Evolutionary conservation across 2,329 filamentous ascomycete genomes (phyloP).

Genomic region (Neopestalotiopsis sp.): DNA sequence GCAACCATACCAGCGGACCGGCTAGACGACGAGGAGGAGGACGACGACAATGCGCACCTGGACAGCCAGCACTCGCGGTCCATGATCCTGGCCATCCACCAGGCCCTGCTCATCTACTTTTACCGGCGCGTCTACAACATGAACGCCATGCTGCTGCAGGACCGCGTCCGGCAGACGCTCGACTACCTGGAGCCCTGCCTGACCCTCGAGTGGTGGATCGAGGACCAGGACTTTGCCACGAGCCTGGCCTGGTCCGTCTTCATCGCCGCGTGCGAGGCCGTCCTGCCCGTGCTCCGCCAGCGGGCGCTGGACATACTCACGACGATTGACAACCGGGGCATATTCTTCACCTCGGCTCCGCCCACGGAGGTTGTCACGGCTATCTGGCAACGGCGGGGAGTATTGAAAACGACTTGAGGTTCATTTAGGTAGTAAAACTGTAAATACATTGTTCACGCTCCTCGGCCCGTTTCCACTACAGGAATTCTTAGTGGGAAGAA

Average conservation of each 20-base stretch:
- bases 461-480: background rate
- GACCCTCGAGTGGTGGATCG: constrained; percentile 30
- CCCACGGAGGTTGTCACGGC: constrained; percentile 32
- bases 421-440: no score
- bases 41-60: constrained; percentile 5
- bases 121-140: constrained; percentile 47
- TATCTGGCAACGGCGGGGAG: constrained; percentile 21
- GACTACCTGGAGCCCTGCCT: constrained; percentile 42
- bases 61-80: constrained; percentile 29
- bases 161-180: constrained; percentile 39
- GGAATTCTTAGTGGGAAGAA: background rate
- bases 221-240: constrained; percentile 42
- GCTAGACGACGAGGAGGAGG: background rate
- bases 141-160: constrained; percentile 45
- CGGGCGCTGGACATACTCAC: constrained; percentile 28
- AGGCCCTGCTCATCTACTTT: constrained; percentile 50
- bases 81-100: constrained; percentile 44
- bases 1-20: background rate
- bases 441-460: background rate
- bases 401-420: background rate
- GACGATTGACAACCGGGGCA: constrained; percentile 32
- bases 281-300: constrained; percentile 39
- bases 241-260: constrained; percentile 49
- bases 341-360: constrained; percentile 31
- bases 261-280: constrained; percentile 48